A percentile compares a stretch with the other conserved stretches of the same genome.
Conservation (phyloP, 257 asterid genomes). For the Nicotiana attenuata region DNA sequence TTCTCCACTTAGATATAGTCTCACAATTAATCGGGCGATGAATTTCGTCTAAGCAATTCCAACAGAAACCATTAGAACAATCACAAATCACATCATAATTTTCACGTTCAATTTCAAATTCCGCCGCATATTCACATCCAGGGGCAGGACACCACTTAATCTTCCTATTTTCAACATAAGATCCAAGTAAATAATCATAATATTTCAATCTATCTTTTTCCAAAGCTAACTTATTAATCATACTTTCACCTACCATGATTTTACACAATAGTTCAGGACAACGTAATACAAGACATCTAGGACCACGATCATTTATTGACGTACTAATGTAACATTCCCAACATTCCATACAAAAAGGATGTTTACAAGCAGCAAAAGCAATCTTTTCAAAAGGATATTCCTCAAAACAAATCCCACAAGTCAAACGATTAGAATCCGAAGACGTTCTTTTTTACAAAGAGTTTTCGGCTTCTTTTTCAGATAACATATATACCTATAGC, state of each 20-base stretch:
- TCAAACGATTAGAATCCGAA: too few species aligned
- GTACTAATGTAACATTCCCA: background rate
- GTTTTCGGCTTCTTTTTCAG: background rate
- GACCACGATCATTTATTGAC: background rate
- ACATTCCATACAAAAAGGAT: conserved; percentile 8
- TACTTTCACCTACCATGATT: background rate
- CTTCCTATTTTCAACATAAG: background rate
- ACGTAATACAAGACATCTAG: background rate
- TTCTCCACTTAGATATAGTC: background rate
- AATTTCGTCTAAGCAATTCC: conserved; percentile 7
- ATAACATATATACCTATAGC: background rate
- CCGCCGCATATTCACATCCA: background rate
- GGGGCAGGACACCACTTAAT: conserved; percentile 11
- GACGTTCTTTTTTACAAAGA: too few species aligned
- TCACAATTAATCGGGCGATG: conserved; percentile 12
- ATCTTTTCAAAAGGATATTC: background rate
- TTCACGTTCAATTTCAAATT: background rate
- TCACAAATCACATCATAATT: conserved; percentile 6
- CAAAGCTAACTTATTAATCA: background rate
- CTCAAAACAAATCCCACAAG: conserved; percentile 13
- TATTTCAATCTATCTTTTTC: background rate
- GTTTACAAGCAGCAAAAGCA: background rate
- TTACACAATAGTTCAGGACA: background rate
- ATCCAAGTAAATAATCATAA: background rate
- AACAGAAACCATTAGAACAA: background rate